Base-by-base conservation (phyloP, 257 asterid species). In the Cordia subcordata region DNA sequence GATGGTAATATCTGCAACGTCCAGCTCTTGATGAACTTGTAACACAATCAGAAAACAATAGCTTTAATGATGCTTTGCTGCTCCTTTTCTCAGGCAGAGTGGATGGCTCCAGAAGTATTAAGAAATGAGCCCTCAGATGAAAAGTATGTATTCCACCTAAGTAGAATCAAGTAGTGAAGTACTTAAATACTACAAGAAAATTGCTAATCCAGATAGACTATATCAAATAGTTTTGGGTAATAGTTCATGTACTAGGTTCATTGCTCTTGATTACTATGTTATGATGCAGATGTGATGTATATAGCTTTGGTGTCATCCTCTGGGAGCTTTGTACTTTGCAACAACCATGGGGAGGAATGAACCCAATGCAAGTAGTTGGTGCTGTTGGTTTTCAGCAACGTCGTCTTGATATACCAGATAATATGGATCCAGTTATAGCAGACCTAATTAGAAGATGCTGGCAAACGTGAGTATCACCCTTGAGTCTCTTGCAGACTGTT, bases 31-130 rank as follows among this genome's bases (percentile, higher is more conserved):
- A 27, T 27, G 35, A 27, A 27, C 35, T 27, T 6, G 35, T 27
- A 6, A 27, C 35, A 27, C 35, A 27, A 27, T 27, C 39, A 44
- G 52, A 58, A 22, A 51, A 45, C 22, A 37, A 60, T 21, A 49
- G 18, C 44, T 14, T 22, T 51, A 11, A 62, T 69, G 55, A 73
- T 49, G 53, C 57, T 69, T 70, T 64, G 49, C 55, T 75, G 49
- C 71, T 72, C 18, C 62, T 53, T 56, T 67, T 75, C 65, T 71
- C 87, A 93, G 99, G 99, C 99, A 47, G 99, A 93, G 79, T 93
- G 99, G 99, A 93, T 93, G 99, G 99, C 99, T 54, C 99, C 99
- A 16, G 99, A 93, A 84, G 99, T 93, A 66, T 83, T 93, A 75
- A 75, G 99, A 81, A 93, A 93, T 53, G 99, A 93, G 69, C 99